These are phyloP conservation scores for Astraeus odoratus DNA, from an alignment of 768 basidiomycete species.

Conservation along the genomic window DNA sequence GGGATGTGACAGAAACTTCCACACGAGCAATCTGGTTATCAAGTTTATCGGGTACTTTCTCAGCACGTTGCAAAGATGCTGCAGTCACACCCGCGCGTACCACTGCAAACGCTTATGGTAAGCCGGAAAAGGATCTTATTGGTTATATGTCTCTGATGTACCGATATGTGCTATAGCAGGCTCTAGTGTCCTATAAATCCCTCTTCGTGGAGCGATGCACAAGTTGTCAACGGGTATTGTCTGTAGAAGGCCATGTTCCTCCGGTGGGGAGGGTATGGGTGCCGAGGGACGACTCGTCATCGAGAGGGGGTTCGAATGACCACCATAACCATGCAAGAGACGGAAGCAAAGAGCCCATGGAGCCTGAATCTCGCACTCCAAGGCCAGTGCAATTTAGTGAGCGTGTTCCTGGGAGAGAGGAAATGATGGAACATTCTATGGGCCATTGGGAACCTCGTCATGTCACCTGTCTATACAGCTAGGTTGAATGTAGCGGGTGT, in stretches of 20 bases:
- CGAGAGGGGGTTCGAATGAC: not conserved
- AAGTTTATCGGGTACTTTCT: conserved; percentile 56
- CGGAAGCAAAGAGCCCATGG: not conserved
- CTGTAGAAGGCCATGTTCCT: conserved; percentile 64
- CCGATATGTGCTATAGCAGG: conserved; percentile 28
- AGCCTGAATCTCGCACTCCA: not conserved
- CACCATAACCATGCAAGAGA: not conserved
- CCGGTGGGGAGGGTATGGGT: conserved; percentile 59
- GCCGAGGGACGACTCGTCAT: conserved; percentile 12
- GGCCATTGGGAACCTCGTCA: conserved; percentile 49
- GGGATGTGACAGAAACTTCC: conserved; percentile 44
- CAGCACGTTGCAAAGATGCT: conserved; percentile 61
- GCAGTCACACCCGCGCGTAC: conserved; percentile 44
- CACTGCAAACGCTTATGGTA: conserved; percentile 50
- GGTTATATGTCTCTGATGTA: conserved; percentile 4
- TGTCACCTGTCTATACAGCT: conserved; percentile 32
- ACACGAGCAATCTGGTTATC: conserved; percentile 62
- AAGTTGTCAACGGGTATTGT: conserved; percentile 58
- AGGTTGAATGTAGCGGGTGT: conserved; percentile 3
- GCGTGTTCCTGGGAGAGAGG: not conserved
- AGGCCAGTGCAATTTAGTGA: not conserved
- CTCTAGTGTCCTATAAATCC: conserved; percentile 50
- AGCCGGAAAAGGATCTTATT: conserved; percentile 5
- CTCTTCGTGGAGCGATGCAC: conserved; percentile 58
- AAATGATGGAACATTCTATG: conserved; percentile 14